Percentiles rank a stretch among this genome's conserved stretches.
These are phyloP conservation scores for Globisporangium spinosum DNA, from an alignment of 352 stramenopile species.

Conservation along the genomic window DNA sequence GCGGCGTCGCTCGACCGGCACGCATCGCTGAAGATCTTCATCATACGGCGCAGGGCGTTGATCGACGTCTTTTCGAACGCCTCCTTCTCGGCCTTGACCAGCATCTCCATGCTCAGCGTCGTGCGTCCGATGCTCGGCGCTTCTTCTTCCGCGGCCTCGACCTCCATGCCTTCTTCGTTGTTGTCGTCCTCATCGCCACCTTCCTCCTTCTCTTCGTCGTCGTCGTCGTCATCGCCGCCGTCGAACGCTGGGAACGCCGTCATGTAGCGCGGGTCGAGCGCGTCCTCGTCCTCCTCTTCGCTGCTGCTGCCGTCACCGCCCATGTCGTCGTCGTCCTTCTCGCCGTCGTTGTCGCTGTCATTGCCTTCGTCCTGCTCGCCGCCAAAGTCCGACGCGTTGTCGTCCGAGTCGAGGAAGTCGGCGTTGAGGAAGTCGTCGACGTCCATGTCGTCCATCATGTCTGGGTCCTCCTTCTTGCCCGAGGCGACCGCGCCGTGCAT, in stretches of 20 bases:
- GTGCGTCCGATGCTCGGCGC: conserved; percentile 37
- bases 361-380: conserved; percentile 22
- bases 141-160: conserved; percentile 24
- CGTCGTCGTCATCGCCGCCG: conserved; percentile 25
- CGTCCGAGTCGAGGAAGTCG: conserved; percentile 77
- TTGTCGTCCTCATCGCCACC: conserved; percentile 17
- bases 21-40: conserved; percentile 93
- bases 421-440: conserved; percentile 85
- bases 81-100: conserved; percentile 83
- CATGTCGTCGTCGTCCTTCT: conserved; percentile 40
- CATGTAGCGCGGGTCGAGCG: conserved; percentile 78
- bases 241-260: conserved; percentile 31
- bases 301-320: conserved; percentile 57
- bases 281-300: conserved; percentile 81
- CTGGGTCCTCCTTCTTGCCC: conserved; percentile 51
- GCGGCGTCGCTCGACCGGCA: conserved; percentile 90
- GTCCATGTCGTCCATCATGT: conserved; percentile 88
- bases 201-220: conserved; percentile 2
- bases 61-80: conserved; percentile 88
- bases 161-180: conserved; percentile 12
- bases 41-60: conserved; percentile 86
- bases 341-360: conserved; percentile 23
- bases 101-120: conserved; percentile 71
- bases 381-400: conserved; percentile 22
- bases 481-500: not conserved